Evolutionary conservation across 371 early-diverging fungal species (phyloP).

Genomic region (Lichtheimia ornata): DNA sequence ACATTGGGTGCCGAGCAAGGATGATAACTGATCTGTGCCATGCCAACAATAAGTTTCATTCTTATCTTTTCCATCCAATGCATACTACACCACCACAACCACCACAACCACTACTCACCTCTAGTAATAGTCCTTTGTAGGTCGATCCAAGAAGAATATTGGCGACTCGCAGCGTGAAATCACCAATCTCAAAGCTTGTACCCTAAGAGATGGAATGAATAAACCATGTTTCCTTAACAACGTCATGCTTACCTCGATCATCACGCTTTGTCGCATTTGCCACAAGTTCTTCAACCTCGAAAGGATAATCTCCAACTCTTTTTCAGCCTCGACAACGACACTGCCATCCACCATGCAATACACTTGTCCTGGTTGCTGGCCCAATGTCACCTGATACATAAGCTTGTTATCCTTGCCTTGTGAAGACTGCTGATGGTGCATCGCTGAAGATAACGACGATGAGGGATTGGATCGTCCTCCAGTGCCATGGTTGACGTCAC

Average conservation of each 20-base stretch:
- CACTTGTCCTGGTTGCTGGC: conserved; percentile 47
- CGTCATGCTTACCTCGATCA: conserved; percentile 35
- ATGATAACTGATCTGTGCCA: conserved; percentile 43
- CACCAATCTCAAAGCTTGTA: conserved; percentile 53
- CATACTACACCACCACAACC: neutral
- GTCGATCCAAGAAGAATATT: conserved; percentile 51
- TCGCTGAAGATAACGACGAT: neutral
- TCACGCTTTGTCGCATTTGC: conserved; percentile 47
- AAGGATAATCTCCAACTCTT: conserved; percentile 48
- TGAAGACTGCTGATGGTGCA: conserved; percentile 17
- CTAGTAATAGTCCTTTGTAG: conserved; percentile 50
- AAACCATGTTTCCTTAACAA: neutral
- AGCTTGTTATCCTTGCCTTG: conserved; percentile 36
- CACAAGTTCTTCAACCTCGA: conserved; percentile 52
- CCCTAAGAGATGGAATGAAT: conserved; percentile 26
- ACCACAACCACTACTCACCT: conserved; percentile 35
- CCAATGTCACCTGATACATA: conserved; percentile 48
- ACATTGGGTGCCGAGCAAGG: conserved; percentile 49
- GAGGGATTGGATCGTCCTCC: neutral
- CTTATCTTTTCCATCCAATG: neutral
- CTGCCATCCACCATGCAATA: conserved; percentile 60
- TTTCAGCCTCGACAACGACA: conserved; percentile 54
- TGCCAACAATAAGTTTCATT: neutral
- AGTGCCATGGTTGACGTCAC: conserved; percentile 34
- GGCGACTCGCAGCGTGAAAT: conserved; percentile 53